phyloP scores from a whole-genome alignment of 2,329 filamentous ascomycete species.

The Sclerotinia borealis region DNA sequence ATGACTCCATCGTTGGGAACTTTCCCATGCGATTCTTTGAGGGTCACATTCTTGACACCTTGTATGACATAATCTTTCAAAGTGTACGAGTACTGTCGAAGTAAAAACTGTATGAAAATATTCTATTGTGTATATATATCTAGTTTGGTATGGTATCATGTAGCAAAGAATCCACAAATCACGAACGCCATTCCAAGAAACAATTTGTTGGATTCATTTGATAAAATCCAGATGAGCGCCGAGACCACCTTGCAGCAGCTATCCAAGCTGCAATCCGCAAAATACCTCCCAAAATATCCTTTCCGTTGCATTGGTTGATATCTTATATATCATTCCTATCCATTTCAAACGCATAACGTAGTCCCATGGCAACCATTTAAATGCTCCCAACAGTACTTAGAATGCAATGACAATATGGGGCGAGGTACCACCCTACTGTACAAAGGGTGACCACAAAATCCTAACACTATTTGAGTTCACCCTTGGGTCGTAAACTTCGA shows the following conservation, averaged over 20 bases:
- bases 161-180: background rate
- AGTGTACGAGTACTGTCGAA: background rate
- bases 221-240: background rate
- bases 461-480: background rate
- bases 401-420: background rate
- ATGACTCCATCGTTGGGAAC: too few species aligned
- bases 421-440: too few species aligned
- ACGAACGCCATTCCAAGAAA: background rate
- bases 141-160: background rate
- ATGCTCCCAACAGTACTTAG: background rate
- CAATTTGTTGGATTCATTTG: background rate
- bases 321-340: background rate
- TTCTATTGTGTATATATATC: background rate
- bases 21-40: too few species aligned
- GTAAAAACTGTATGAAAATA: background rate
- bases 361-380: background rate
- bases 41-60: too few species aligned
- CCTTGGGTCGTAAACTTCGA: conserved; percentile 2
- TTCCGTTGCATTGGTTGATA: background rate
- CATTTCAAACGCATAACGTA: background rate
- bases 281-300: background rate
- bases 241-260: background rate
- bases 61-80: background rate
- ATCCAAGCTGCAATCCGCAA: background rate
- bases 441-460: background rate